Conservation (phyloP, 208 protist species). For the Wallacemonas collosoma region DNA sequence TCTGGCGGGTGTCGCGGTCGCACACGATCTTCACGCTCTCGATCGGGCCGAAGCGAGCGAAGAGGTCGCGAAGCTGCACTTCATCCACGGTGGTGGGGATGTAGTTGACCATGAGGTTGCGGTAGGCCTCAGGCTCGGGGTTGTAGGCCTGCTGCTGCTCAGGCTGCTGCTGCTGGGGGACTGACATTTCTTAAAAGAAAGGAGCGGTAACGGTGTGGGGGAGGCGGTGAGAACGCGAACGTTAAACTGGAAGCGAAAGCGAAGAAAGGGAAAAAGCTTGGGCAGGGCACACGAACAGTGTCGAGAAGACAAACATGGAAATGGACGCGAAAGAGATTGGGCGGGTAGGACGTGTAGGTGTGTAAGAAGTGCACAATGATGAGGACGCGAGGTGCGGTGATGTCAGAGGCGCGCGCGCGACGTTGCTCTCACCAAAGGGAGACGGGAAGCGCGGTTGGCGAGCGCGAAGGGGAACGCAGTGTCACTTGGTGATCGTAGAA, state of each 20-base stretch:
- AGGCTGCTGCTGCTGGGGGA: constrained; percentile 28
- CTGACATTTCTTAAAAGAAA: constrained; percentile 14
- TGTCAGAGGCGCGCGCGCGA: too few relatives aligned
- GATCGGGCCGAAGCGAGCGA: constrained; percentile 84
- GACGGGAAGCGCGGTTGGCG: too few relatives aligned
- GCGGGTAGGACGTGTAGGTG: too few relatives aligned
- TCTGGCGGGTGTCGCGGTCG: constrained; percentile 84
- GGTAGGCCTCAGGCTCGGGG: constrained; percentile 67
- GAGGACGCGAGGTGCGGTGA: too few relatives aligned
- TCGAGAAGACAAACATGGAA: not conserved
- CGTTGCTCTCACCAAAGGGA: too few relatives aligned
- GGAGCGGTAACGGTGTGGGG: constrained; percentile 16
- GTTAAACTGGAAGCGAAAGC: constrained; percentile 13
- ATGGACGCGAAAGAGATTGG: not conserved
- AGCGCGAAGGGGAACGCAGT: too few relatives aligned
- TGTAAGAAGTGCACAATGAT: too few relatives aligned
- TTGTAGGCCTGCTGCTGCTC: constrained; percentile 48
- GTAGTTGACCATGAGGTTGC: constrained; percentile 92
- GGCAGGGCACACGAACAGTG: not conserved
- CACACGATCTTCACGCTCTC: constrained; percentile 90
- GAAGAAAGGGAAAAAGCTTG: constrained; percentile 16
- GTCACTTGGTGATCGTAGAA: not conserved
- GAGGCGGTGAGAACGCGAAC: constrained; percentile 17
- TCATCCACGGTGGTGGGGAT: constrained; percentile 87
- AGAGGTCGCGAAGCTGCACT: constrained; percentile 81